Percentiles rank a stretch among this genome's conserved stretches.
Conservation (phyloP, 148 eudicot species). For the Heliosperma pusillum region DNA sequence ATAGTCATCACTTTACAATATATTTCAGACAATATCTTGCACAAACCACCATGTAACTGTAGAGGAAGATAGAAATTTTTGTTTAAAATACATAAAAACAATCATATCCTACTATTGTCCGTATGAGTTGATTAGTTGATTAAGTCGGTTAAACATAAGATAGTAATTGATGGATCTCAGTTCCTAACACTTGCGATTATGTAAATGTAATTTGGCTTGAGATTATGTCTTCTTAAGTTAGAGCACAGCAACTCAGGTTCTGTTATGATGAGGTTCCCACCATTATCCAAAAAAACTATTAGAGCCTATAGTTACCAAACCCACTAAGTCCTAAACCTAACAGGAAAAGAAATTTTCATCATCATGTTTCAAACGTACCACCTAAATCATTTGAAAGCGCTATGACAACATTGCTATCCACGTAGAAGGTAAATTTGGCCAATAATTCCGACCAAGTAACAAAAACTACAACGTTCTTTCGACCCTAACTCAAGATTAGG, state of each 20-base stretch:
- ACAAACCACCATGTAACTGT: slow-evolving; percentile 95
- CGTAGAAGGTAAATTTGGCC: not conserved
- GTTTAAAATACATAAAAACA: not conserved
- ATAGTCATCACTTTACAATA: slow-evolving; percentile 68
- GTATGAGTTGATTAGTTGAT: not conserved
- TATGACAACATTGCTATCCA: not conserved
- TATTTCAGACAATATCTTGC: slow-evolving; percentile 64
- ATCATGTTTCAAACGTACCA: not conserved
- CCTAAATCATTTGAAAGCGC: not conserved
- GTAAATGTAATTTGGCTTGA: not conserved
- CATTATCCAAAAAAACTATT: not conserved
- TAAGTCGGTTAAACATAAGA: not conserved
- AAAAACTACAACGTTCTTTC: slow-evolving; percentile 5
- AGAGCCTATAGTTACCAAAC: not conserved
- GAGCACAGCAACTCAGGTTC: not conserved
- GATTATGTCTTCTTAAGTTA: not conserved
- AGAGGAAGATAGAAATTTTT: slow-evolving; percentile 13
- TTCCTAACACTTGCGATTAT: not conserved
- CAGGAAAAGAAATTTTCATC: not conserved
- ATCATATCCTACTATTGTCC: not conserved
- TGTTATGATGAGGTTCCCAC: not conserved
- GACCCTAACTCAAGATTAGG: slow-evolving; percentile 7
- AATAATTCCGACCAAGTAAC: not conserved
- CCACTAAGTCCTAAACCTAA: not conserved
- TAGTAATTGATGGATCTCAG: not conserved